A percentile compares a stretch with the other conserved stretches of the same genome.
Conservation (phyloP, 2,329 filamentous ascomycete genomes). For the Colletotrichum euphorbiae region DNA sequence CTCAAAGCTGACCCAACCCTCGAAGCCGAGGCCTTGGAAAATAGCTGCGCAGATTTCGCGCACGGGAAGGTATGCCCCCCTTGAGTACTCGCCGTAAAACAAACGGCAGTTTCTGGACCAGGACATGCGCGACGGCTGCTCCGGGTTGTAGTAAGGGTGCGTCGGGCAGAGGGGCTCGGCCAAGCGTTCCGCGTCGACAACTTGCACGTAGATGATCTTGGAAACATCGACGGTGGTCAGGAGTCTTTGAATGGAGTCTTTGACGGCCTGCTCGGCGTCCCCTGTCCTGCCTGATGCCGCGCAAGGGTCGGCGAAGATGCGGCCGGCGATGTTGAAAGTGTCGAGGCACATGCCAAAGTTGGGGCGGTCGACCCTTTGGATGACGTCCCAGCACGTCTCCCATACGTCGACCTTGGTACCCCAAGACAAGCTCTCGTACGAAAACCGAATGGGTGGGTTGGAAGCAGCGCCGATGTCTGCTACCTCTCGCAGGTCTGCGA, state of each 20-base stretch:
- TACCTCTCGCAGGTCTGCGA: slow-evolving; percentile 70
- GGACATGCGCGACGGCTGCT: slow-evolving; percentile 70
- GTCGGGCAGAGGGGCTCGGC: slow-evolving; percentile 65
- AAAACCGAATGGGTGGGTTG: slow-evolving; percentile 71
- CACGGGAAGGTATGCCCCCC: slow-evolving; percentile 76
- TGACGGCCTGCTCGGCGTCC: slow-evolving; percentile 67
- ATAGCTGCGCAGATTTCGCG: slow-evolving; percentile 70
- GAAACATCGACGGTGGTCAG: slow-evolving; percentile 65
- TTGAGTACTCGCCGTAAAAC: slow-evolving; percentile 64
- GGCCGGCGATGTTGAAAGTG: slow-evolving; percentile 80
- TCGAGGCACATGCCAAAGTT: slow-evolving; percentile 85
- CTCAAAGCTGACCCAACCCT: slow-evolving; percentile 79
- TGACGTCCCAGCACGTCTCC: slow-evolving; percentile 78
- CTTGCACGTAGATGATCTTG: slow-evolving; percentile 81
- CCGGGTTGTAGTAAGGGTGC: slow-evolving; percentile 50
- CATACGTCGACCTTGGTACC: slow-evolving; percentile 77
- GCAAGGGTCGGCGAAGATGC: slow-evolving; percentile 77
- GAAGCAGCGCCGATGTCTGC: slow-evolving; percentile 74
- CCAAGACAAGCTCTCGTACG: slow-evolving; percentile 80
- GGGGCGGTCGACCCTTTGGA: slow-evolving; percentile 70
- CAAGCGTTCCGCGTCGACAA: slow-evolving; percentile 79
- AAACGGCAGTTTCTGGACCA: slow-evolving; percentile 82
- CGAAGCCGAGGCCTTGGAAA: slow-evolving; percentile 72
- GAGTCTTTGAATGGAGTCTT: slow-evolving; percentile 65
- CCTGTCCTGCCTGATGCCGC: slow-evolving; percentile 57